Evolutionary conservation across 2,329 filamentous ascomycete genomes (phyloP), one percentile per base, ranked within the genome.

Genomic region (Fusarium odoratissimum): DNA sequence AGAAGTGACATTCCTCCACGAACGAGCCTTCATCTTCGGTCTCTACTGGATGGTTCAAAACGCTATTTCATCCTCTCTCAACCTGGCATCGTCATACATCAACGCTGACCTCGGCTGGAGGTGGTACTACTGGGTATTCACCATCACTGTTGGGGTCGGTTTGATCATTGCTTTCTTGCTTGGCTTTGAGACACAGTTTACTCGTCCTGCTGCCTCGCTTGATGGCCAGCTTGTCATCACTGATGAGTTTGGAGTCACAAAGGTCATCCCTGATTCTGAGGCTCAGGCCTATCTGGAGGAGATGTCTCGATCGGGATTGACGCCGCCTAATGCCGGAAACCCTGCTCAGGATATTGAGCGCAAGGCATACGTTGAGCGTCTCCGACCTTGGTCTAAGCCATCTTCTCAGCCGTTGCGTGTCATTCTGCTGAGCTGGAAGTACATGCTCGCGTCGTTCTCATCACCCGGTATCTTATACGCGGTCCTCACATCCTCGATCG

Each of bases 11-110:
- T 66, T 66, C 8, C 63, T 66, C 6, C 63, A 66, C 1, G 63
- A 66, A 8, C 37, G 63, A 28, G 49, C 63, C 17, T 66, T 59
- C 37, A 66, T 66, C 13, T 66, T 66, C 3, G 63, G 63, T 0
- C n/a, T 66, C 3, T 66, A 66, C 61, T 66, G 63, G 63, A 66
- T 66, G 63, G 44, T 66, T 1, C 63, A 66, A 5, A 66, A 66
- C 14, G 63, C 61, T 0, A 8, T 59, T 2, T 66, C 63, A 0
- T 65, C 60, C 4, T 49, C 63, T 1, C 37, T 66, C 4, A 66
- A 66, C n/a, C 5, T 66, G 9, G 63, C 61, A 3, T 66, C 63
- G 2, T 66, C 63, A 3, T 66, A 66, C 23, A 49, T 66, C n/a
- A 66, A 66, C 5, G 61, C 63, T 14, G 61, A 66, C 17, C 63